These are phyloP conservation scores for Pisolithus microcarpus DNA, from an alignment of 768 basidiomycete species.

Conservation along the genomic window DNA sequence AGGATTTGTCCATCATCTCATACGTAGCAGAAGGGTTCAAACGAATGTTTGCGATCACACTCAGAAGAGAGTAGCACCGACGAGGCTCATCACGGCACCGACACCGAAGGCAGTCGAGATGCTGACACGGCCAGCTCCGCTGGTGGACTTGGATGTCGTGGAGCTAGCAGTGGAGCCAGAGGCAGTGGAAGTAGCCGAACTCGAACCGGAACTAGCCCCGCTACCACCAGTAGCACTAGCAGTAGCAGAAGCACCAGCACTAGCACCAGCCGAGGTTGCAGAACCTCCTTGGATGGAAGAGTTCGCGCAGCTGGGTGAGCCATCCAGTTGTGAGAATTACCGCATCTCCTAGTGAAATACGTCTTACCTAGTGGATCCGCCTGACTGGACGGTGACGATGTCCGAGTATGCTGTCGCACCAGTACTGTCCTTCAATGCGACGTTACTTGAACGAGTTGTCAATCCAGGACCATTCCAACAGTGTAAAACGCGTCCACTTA, in stretches of 20 bases:
- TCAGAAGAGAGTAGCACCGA: slow-evolving; percentile 45
- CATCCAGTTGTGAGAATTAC: neutral
- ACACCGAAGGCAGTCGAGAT: slow-evolving; percentile 34
- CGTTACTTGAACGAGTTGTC: slow-evolving; percentile 33
- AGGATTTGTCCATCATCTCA: neutral
- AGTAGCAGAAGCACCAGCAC: neutral
- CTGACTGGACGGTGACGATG: slow-evolving; percentile 35
- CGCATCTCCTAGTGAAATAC: neutral
- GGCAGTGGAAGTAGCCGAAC: slow-evolving; percentile 7
- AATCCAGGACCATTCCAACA: neutral
- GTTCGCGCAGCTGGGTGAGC: slow-evolving; percentile 21
- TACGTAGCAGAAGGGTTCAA: neutral
- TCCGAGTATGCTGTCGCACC: slow-evolving; percentile 49
- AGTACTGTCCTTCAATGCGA: slow-evolving; percentile 50
- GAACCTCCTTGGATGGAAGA: slow-evolving; percentile 10
- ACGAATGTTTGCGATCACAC: neutral
- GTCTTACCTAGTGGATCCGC: slow-evolving; percentile 32
- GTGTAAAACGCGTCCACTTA: slow-evolving; percentile 23
- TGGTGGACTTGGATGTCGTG: slow-evolving; percentile 11
- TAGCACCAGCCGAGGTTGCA: slow-evolving; percentile 1
- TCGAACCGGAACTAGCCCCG: neutral
- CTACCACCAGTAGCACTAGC: neutral
- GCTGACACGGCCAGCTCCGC: slow-evolving; percentile 26
- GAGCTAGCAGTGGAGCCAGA: slow-evolving; percentile 16
- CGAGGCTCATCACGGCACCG: slow-evolving; percentile 43